These are phyloP conservation scores for Podospora didyma DNA, from an alignment of 495 filamentous ascomycete genomes.

Conservation along the genomic window DNA sequence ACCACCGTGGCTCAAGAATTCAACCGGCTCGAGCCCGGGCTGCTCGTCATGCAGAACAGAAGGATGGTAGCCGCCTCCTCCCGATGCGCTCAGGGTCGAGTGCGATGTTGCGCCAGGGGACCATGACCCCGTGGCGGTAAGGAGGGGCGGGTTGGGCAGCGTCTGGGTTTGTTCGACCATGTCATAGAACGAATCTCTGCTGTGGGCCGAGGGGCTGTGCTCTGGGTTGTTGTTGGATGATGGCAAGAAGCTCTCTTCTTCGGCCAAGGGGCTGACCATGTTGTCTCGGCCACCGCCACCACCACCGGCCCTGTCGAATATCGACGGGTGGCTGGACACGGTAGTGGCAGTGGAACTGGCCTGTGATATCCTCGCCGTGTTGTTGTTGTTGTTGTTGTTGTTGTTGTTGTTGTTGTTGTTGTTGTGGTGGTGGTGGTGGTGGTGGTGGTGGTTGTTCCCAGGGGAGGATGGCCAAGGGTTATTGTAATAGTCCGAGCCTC, in stretches of 20 bases:
- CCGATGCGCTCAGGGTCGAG: not conserved
- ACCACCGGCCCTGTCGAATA: not conserved
- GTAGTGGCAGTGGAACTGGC: not conserved
- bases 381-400: no score
- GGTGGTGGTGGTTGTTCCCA: no score
- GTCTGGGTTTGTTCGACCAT: not conserved
- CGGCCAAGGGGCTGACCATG: conserved; percentile 4
- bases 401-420: no score
- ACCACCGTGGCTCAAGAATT: no score
- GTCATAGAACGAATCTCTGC: conserved; percentile 9
- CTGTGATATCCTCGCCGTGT: not conserved
- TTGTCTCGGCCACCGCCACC: not conserved
- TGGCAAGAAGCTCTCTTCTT: not conserved
- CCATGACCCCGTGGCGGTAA: not conserved
- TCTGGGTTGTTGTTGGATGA: not conserved
- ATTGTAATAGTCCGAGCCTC: not conserved
- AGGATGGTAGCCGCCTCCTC: conserved; percentile 1
- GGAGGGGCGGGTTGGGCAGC: not conserved
- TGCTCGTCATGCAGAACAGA: not conserved
- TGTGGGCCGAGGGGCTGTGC: not conserved
- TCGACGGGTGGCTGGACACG: not conserved
- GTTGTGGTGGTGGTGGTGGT: no score
- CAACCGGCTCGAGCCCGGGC: not conserved
- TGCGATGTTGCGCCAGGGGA: not conserved
- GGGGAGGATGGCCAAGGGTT: no score